These are phyloP conservation scores for Medicago ruthenica DNA, from an alignment of 306 rosid species.

Conservation along the genomic window DNA sequence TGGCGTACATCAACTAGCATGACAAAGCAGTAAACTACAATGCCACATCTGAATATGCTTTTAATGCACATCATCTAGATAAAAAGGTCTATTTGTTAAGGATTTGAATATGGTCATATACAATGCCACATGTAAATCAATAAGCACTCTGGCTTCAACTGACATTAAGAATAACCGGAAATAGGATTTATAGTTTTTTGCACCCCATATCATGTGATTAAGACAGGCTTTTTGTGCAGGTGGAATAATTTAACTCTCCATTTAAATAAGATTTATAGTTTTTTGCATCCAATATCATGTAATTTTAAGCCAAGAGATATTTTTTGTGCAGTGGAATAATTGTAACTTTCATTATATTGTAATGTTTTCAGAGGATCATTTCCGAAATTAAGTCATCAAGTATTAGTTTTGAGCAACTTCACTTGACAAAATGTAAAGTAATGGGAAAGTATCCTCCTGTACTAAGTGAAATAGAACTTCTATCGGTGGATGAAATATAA, in stretches of 20 bases:
- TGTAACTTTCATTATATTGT: not conserved
- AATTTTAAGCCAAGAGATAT: not conserved
- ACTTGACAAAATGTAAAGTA: too few species aligned
- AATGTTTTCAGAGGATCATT: not conserved
- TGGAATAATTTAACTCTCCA: not conserved
- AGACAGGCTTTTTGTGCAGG: not conserved
- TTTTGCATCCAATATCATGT: not conserved
- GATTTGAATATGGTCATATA: slow-evolving; percentile 36
- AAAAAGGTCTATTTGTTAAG: slow-evolving; percentile 20
- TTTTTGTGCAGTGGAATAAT: slow-evolving; percentile 6
- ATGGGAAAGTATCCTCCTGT: too few species aligned
- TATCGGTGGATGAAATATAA: too few species aligned
- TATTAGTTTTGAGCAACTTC: too few species aligned
- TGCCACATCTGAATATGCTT: not conserved
- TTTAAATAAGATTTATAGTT: not conserved
- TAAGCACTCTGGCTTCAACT: not conserved
- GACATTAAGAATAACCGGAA: not conserved
- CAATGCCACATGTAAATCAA: slow-evolving; percentile 2
- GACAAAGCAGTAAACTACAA: slow-evolving; percentile 25
- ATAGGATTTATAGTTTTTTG: not conserved
- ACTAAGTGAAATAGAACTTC: too few species aligned
- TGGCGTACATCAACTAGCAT: slow-evolving; percentile 4
- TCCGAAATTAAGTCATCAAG: not conserved
- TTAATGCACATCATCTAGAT: not conserved
- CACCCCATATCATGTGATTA: slow-evolving; percentile 2